These are phyloP conservation scores for Macaranga tanarius DNA, from an alignment of 441 rosid species.

Conservation along the genomic window DNA sequence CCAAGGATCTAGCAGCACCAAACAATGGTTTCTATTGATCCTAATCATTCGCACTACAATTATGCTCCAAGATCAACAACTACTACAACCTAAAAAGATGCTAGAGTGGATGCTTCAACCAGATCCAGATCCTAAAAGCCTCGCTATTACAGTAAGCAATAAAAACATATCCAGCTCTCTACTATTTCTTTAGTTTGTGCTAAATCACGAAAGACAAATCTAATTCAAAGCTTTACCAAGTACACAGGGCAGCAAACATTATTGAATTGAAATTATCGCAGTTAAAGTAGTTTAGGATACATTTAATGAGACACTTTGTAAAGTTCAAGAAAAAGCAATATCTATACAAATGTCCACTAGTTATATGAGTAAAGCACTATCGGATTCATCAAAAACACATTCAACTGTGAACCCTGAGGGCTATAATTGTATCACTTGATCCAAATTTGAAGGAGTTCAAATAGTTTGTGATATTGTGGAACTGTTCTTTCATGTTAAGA, in stretches of 20 bases:
- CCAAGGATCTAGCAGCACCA: neutral
- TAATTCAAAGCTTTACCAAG: neutral
- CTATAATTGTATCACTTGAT: neutral
- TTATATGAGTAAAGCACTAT: neutral
- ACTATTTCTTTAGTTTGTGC: neutral
- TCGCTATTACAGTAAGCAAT: neutral
- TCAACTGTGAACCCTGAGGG: neutral
- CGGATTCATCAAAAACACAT: neutral
- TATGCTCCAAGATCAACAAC: neutral
- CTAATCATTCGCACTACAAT: neutral
- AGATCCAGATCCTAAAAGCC: neutral
- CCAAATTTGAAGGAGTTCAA: neutral
- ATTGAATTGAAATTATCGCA: neutral
- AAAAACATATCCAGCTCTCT: neutral
- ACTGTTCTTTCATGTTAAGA: neutral
- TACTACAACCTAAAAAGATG: neutral
- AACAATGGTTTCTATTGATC: neutral
- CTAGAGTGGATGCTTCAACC: neutral
- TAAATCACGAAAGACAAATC: neutral
- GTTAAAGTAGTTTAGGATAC: neutral
- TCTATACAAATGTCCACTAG: neutral
- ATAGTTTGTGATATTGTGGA: neutral
- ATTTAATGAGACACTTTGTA: neutral
- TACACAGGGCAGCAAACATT: neutral
- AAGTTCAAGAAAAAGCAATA: neutral